Evolutionary conservation across 179 eudicot genomes (phyloP).

Genomic region (Drosera spatulata): DNA sequence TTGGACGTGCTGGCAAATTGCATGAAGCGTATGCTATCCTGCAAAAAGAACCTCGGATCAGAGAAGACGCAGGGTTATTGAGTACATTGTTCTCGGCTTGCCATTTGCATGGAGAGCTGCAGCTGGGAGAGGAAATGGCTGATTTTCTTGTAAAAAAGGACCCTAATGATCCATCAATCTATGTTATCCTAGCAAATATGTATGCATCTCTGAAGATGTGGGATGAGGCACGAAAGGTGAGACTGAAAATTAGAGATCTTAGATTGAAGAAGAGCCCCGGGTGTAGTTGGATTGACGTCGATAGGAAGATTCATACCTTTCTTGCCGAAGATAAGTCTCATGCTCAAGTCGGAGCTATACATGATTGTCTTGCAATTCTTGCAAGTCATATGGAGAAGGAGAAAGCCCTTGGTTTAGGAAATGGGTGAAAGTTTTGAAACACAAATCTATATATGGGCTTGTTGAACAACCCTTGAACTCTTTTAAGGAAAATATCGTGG

Average conservation of each 20-base stretch:
- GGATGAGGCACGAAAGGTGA: slow-evolving; percentile 8
- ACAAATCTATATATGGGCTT: too few species aligned
- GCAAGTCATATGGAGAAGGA: slow-evolving; percentile 8
- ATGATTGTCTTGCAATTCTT: slow-evolving; percentile 6
- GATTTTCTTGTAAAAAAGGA: slow-evolving; percentile 1
- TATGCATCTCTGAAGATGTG: slow-evolving; percentile 11
- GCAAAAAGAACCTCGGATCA: slow-evolving; percentile 4
- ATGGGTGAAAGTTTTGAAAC: too few species aligned
- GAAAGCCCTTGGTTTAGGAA: too few species aligned
- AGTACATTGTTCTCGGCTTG: slow-evolving; percentile 11
- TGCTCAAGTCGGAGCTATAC: neutral
- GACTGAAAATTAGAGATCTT: slow-evolving; percentile 8
- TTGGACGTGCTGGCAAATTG: slow-evolving; percentile 12
- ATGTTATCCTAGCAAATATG: slow-evolving; percentile 8
- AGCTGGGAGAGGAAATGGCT: slow-evolving; percentile 10
- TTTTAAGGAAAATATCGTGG: too few species aligned
- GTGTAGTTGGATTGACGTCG: slow-evolving; percentile 14
- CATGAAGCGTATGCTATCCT: slow-evolving; percentile 8
- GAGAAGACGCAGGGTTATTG: slow-evolving; percentile 6
- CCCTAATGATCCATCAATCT: slow-evolving; percentile 8
- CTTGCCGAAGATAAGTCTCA: slow-evolving; percentile 10
- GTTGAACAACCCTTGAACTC: too few species aligned
- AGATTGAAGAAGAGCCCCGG: slow-evolving; percentile 14
- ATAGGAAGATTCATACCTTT: slow-evolving; percentile 6
- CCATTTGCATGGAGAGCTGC: slow-evolving; percentile 5